Evolutionary conservation across 2,329 filamentous ascomycete species (phyloP).

Genomic region (Ceratocystiopsis brevicomis): DNA sequence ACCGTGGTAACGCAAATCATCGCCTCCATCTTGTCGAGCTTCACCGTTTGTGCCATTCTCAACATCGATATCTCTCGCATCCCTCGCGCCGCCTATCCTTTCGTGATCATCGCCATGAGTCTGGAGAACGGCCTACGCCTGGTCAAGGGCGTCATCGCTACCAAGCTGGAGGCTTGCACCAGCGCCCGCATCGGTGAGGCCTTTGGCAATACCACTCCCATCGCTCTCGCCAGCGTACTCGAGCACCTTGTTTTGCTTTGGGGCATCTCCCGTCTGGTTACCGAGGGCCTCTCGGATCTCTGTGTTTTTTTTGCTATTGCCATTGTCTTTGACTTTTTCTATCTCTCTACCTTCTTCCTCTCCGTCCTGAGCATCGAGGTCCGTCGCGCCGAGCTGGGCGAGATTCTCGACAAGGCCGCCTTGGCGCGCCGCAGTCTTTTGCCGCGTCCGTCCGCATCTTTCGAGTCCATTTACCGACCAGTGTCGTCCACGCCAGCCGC

Average conservation of each 20-base stretch:
- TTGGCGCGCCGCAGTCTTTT: slow-evolving; percentile 18
- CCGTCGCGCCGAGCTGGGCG: slow-evolving; percentile 53
- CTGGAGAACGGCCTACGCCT: slow-evolving; percentile 62
- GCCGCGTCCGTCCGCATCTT: not conserved
- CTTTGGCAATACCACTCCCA: slow-evolving; percentile 51
- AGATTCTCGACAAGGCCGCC: slow-evolving; percentile 43
- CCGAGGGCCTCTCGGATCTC: slow-evolving; percentile 46
- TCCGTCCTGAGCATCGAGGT: slow-evolving; percentile 66
- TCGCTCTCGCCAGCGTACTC: slow-evolving; percentile 46
- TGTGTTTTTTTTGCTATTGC: slow-evolving; percentile 61
- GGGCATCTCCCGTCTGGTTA: slow-evolving; percentile 45
- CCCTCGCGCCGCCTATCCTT: slow-evolving; percentile 54
- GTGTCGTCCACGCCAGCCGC: slow-evolving; percentile 4
- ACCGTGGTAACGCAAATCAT: slow-evolving; percentile 52
- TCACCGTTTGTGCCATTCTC: slow-evolving; percentile 59
- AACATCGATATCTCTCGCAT: slow-evolving; percentile 59
- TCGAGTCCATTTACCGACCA: not conserved
- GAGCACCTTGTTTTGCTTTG: slow-evolving; percentile 53
- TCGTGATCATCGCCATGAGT: slow-evolving; percentile 59
- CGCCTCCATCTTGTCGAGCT: slow-evolving; percentile 58
- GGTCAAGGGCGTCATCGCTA: slow-evolving; percentile 59
- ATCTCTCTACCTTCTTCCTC: slow-evolving; percentile 61
- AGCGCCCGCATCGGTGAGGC: slow-evolving; percentile 53
- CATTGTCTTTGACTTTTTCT: slow-evolving; percentile 59
- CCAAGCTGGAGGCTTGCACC: slow-evolving; percentile 48